These are phyloP conservation scores for Didymosphaeria variabile DNA, from an alignment of 2,329 filamentous ascomycete genomes.

Conservation along the genomic window DNA sequence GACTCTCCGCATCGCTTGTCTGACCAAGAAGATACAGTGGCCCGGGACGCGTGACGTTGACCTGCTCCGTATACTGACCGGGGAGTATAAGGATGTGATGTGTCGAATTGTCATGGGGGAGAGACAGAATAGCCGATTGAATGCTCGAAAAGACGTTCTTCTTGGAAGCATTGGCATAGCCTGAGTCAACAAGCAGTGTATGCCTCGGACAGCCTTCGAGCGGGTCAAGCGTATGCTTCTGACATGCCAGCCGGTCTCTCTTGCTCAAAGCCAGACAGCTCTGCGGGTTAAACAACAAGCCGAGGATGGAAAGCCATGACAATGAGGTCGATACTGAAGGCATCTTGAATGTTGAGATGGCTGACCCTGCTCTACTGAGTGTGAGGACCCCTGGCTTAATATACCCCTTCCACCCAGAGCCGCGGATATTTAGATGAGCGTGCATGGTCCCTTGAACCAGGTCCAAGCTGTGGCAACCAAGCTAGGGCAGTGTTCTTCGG, in stretches of 20 bases:
- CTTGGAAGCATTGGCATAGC: constrained; percentile 20
- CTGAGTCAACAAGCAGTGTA: constrained; percentile 42
- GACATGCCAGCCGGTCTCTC: constrained; percentile 37
- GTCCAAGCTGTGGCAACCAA: not conserved
- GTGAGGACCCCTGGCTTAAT: constrained; percentile 4
- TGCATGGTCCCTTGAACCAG: constrained; percentile 5
- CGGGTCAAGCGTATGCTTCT: constrained; percentile 47
- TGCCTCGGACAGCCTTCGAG: constrained; percentile 51
- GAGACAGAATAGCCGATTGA: constrained; percentile 59
- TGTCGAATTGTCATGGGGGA: constrained; percentile 56
- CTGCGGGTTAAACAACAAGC: not conserved
- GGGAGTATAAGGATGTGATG: constrained; percentile 68
- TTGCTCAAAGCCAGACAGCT: constrained; percentile 9
- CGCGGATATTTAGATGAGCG: constrained; percentile 13
- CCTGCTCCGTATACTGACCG: constrained; percentile 69
- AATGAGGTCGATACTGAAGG: not conserved
- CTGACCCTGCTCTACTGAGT: not conserved
- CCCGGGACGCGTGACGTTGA: constrained; percentile 70
- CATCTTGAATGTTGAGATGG: not conserved
- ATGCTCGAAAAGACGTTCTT: constrained; percentile 47
- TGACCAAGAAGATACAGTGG: constrained; percentile 71
- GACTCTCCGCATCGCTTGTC: constrained; percentile 59
- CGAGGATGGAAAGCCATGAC: constrained; percentile 1
- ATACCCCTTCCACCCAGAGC: constrained; percentile 1
- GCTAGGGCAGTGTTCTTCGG: constrained; percentile 1